These are phyloP conservation scores for Pezicula carpinea DNA, from an alignment of 2,329 filamentous ascomycete genomes.

Conservation along the genomic window DNA sequence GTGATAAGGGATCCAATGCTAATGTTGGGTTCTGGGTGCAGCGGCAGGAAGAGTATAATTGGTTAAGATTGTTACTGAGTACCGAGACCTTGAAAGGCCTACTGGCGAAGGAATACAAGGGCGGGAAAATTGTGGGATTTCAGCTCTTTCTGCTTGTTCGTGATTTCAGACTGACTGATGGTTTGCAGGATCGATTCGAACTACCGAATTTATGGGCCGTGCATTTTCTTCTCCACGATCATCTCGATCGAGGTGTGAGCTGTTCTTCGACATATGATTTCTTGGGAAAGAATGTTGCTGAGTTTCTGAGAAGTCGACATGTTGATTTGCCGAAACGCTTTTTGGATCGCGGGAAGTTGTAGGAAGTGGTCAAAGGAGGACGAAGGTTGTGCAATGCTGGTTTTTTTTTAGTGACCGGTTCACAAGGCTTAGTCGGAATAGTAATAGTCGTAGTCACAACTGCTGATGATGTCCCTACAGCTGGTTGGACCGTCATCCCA, in stretches of 20 bases:
- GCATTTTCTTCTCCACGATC: constrained; percentile 29
- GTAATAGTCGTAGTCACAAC: constrained; percentile 10
- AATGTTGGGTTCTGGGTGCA: constrained; percentile 37
- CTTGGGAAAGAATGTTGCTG: constrained; percentile 19
- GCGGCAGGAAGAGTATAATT: constrained; percentile 33
- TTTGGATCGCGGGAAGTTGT: constrained; percentile 15
- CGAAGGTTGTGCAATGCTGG: not conserved
- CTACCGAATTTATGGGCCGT: constrained; percentile 17
- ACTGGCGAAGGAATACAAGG: constrained; percentile 17
- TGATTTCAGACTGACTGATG: not conserved
- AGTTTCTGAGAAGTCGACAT: constrained; percentile 13
- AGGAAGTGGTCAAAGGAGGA: not conserved
- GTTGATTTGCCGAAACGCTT: constrained; percentile 18
- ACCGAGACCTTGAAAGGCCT: constrained; percentile 16
- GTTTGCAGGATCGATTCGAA: constrained; percentile 18
- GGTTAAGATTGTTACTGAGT: constrained; percentile 25
- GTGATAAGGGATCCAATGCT: constrained; percentile 32
- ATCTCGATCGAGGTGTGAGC: constrained; percentile 28
- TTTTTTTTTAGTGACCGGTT: not conserved
- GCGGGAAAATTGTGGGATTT: constrained; percentile 21
- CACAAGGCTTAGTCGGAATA: constrained; percentile 9
- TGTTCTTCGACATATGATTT: constrained; percentile 15
- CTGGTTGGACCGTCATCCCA: constrained; percentile 12
- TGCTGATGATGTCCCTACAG: constrained; percentile 8
- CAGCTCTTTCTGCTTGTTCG: too few relatives aligned